These are phyloP conservation scores for Fibroporia radiculosa DNA, from an alignment of 768 basidiomycete species.

Conservation along the genomic window DNA sequence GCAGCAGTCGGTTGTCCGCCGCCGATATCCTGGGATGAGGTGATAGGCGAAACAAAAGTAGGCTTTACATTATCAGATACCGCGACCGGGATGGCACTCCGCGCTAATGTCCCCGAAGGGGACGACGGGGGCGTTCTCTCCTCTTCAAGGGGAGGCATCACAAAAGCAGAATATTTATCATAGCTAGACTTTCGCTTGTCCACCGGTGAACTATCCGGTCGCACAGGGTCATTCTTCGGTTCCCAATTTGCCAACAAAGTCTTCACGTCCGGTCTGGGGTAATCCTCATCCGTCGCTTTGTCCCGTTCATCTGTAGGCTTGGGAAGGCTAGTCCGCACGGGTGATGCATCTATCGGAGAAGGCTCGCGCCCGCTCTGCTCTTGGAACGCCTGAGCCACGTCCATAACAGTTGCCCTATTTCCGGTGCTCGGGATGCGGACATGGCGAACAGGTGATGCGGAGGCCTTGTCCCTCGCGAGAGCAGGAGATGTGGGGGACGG, in stretches of 20 bases:
- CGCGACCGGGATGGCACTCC: slow-evolving; percentile 6
- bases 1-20: too few relatives aligned
- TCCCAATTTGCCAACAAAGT: slow-evolving; percentile 16
- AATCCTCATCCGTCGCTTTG: slow-evolving; percentile 7
- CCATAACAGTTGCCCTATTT: slow-evolving; percentile 68
- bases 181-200: slow-evolving; percentile 63
- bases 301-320: background rate
- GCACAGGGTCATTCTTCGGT: slow-evolving; percentile 2
- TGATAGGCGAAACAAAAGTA: too few relatives aligned
- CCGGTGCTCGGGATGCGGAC: slow-evolving; percentile 61
- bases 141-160: slow-evolving; percentile 60
- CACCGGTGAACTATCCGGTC: slow-evolving; percentile 16
- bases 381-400: slow-evolving; percentile 56
- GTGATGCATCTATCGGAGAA: background rate
- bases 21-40: too few relatives aligned
- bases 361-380: slow-evolving; percentile 1
- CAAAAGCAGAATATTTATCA: slow-evolving; percentile 56
- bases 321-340: background rate
- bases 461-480: slow-evolving; percentile 5
- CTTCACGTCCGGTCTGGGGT: slow-evolving; percentile 12
- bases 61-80: too few relatives aligned
- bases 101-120: slow-evolving; percentile 47
- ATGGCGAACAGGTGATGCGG: slow-evolving; percentile 33
- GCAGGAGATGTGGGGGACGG: background rate
- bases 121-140: slow-evolving; percentile 52